phyloP scores from a whole-genome alignment of 306 rosid genomes.

The Bauhinia variegata region DNA sequence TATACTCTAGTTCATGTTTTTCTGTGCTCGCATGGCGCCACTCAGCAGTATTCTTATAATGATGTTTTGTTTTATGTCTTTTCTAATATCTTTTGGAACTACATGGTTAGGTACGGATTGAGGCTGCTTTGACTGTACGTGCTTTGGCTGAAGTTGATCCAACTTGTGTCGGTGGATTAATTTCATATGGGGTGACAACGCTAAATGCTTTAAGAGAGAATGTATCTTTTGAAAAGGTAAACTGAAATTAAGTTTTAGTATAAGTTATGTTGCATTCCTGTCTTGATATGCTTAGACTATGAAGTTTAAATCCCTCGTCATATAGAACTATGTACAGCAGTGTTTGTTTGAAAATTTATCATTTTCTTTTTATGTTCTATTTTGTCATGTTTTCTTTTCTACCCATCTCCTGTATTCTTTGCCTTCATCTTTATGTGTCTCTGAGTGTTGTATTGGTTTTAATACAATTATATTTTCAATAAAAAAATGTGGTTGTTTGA shows the following conservation, averaged over 20 bases:
- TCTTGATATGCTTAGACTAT: not conserved
- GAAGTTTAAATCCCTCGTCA: not conserved
- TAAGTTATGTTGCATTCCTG: slow-evolving; percentile 16
- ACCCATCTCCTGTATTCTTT: not conserved
- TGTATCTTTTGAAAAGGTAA: slow-evolving; percentile 89
- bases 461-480: too few species aligned
- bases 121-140: slow-evolving; percentile 90
- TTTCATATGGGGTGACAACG: slow-evolving; percentile 88
- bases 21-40: slow-evolving; percentile 6
- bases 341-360: not conserved
- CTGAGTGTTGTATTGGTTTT: too few species aligned
- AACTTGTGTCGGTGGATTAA: slow-evolving; percentile 94
- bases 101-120: slow-evolving; percentile 79
- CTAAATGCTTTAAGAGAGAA: slow-evolving; percentile 89
- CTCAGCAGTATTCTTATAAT: slow-evolving; percentile 8
- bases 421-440: not conserved
- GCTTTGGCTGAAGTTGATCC: slow-evolving; percentile 96
- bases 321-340: not conserved
- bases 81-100: slow-evolving; percentile 23
- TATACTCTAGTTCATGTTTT: slow-evolving; percentile 13
- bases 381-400: not conserved
- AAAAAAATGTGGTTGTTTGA: too few species aligned
- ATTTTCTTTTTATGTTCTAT: not conserved
- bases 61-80: slow-evolving; percentile 17
- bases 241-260: slow-evolving; percentile 26